These are phyloP conservation scores for Dorcoceras hygrometricum DNA, from an alignment of 257 asterid species.

Conservation along the genomic window DNA sequence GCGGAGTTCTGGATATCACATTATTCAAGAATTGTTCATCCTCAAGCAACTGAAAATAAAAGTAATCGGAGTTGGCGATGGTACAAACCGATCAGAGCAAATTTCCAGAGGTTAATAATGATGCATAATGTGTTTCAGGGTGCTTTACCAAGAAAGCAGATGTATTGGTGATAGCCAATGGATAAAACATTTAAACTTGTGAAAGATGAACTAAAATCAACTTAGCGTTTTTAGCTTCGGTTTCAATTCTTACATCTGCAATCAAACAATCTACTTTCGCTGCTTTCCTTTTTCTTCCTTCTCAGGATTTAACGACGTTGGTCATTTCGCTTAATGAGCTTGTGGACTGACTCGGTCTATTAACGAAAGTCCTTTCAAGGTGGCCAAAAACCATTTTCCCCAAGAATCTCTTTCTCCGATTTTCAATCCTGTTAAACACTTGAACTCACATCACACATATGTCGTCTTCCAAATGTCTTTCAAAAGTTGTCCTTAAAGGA, in stretches of 20 bases:
- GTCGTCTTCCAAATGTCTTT: neutral
- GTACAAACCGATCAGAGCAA: neutral
- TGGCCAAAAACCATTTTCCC: neutral
- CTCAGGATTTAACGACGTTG: no score
- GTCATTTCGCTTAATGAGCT: neutral
- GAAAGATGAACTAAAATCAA: neutral
- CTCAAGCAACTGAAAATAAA: slow-evolving; percentile 57
- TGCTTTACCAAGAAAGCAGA: neutral
- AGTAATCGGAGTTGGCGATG: neutral
- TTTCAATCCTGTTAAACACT: neutral
- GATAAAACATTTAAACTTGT: neutral
- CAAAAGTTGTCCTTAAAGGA: neutral
- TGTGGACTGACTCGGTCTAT: neutral
- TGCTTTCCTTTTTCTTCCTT: neutral
- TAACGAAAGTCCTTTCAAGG: neutral
- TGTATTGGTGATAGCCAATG: neutral
- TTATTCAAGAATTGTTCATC: slow-evolving; percentile 55
- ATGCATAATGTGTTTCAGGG: neutral
- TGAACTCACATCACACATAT: neutral
- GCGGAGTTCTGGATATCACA: slow-evolving; percentile 65
- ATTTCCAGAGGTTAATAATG: neutral
- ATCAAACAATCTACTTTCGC: no score
- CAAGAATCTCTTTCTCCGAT: neutral
- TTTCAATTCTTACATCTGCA: neutral
- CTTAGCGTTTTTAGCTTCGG: neutral